Conservation (phyloP, 106 monocot species). For the Dioscorea alata region DNA sequence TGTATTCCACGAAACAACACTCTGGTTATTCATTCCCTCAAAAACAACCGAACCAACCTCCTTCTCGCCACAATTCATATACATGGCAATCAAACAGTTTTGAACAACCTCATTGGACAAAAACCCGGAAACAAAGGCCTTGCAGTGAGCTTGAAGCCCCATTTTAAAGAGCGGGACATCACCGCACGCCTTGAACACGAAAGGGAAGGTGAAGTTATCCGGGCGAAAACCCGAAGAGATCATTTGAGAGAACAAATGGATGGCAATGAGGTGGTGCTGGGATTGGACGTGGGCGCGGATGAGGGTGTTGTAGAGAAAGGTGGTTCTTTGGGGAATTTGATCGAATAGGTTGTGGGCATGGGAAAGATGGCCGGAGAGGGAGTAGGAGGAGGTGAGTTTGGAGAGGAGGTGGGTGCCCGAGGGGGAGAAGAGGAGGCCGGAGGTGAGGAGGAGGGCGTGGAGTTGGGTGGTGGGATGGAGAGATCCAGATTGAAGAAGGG, state of each 20-base stretch:
- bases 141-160: constrained; percentile 35
- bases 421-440: constrained; percentile 29
- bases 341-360: constrained; percentile 54
- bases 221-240: constrained; percentile 12
- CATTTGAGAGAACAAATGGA: constrained; percentile 40
- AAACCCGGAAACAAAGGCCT: constrained; percentile 32
- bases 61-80: constrained; percentile 34
- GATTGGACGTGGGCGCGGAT: constrained; percentile 33
- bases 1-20: constrained; percentile 50
- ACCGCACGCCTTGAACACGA: constrained; percentile 63
- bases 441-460: constrained; percentile 49
- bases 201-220: constrained; percentile 62
- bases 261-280: constrained; percentile 19
- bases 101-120: constrained; percentile 31
- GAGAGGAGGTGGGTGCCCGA: constrained; percentile 7
- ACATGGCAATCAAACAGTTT: constrained; percentile 48
- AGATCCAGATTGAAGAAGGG: neutral
- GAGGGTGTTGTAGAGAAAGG: constrained; percentile 47
- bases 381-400: constrained; percentile 41
- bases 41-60: constrained; percentile 33
- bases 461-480: constrained; percentile 27
- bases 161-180: constrained; percentile 11
- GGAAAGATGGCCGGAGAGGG: constrained; percentile 16
- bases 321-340: constrained; percentile 14
- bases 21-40: constrained; percentile 25